A percentile compares a stretch with the other conserved stretches of the same genome.
These are phyloP conservation scores for Musa troglodytarum DNA, from an alignment of 176 grass and related monocot genomes.

Conservation along the genomic window DNA sequence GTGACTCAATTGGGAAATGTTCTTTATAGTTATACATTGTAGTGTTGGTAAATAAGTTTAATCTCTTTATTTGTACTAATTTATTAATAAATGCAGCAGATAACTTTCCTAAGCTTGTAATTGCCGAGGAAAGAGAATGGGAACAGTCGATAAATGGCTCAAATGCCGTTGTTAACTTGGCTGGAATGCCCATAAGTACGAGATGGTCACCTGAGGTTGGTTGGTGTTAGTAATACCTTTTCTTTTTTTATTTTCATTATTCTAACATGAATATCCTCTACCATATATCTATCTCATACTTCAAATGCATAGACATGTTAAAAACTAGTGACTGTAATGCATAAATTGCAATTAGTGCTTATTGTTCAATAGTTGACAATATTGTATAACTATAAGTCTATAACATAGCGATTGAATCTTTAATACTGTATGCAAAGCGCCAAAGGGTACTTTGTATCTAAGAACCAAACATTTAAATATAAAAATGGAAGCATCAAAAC, in stretches of 20 bases:
- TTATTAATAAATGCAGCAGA: slow-evolving; percentile 36
- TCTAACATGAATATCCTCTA: not conserved
- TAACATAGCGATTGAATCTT: not conserved
- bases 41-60: not conserved
- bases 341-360: not conserved
- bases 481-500: not conserved
- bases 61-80: not conserved
- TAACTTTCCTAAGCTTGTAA: slow-evolving; percentile 44
- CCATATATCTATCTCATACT: not conserved
- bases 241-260: not conserved
- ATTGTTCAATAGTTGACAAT: not conserved
- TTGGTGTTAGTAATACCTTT: slow-evolving; percentile 3
- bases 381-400: not conserved
- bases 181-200: slow-evolving; percentile 88
- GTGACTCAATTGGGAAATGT: not conserved
- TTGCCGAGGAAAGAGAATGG: slow-evolving; percentile 71
- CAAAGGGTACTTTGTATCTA: too few relatives aligned
- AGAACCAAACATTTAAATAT: too few relatives aligned
- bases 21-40: not conserved
- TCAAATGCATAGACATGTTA: not conserved
- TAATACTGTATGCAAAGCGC: too few relatives aligned
- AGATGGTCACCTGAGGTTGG: slow-evolving; percentile 80
- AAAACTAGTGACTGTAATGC: not conserved
- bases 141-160: slow-evolving; percentile 43
- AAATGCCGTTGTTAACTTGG: slow-evolving; percentile 79